Conservation (phyloP, 495 filamentous ascomycete genomes). For the Aspergillus coremiiformis region DNA sequence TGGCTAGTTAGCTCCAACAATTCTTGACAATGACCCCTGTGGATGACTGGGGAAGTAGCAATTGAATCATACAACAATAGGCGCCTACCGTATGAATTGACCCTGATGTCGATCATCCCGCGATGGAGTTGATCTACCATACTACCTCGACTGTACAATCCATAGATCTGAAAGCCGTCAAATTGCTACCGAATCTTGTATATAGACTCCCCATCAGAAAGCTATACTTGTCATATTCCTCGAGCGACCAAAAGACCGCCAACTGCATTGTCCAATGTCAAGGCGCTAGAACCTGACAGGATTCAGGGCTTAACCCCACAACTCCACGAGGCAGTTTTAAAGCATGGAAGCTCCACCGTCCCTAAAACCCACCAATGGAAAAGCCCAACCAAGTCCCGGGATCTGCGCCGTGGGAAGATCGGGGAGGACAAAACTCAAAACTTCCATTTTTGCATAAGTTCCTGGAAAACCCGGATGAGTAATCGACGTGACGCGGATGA, state of each 20-base stretch:
- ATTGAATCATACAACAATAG: too few relatives aligned
- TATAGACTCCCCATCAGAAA: background rate
- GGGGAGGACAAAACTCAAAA: conserved; percentile 9
- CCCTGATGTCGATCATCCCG: conserved; percentile 10
- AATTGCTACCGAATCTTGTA: too few relatives aligned
- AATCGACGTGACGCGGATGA: background rate
- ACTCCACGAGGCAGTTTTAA: conserved; percentile 21
- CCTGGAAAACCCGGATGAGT: conserved; percentile 3
- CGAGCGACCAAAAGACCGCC: background rate
- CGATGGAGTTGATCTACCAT: background rate
- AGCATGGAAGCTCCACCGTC: conserved; percentile 3
- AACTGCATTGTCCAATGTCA: background rate
- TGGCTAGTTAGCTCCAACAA: too few relatives aligned
- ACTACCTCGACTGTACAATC: background rate
- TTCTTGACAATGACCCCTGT: too few relatives aligned
- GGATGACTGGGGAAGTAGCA: too few relatives aligned
- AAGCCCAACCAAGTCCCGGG: background rate
- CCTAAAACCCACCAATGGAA: conserved; percentile 1
- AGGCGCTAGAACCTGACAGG: conserved; percentile 15
- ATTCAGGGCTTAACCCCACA: conserved; percentile 19
- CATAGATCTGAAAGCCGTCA: too few relatives aligned
- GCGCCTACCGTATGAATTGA: too few relatives aligned
- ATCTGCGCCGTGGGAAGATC: conserved; percentile 12
- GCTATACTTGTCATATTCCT: background rate
- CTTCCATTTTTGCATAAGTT: conserved; percentile 6